Conservation (phyloP, 768 basidiomycete species). For the Leccinum variicolor region DNA sequence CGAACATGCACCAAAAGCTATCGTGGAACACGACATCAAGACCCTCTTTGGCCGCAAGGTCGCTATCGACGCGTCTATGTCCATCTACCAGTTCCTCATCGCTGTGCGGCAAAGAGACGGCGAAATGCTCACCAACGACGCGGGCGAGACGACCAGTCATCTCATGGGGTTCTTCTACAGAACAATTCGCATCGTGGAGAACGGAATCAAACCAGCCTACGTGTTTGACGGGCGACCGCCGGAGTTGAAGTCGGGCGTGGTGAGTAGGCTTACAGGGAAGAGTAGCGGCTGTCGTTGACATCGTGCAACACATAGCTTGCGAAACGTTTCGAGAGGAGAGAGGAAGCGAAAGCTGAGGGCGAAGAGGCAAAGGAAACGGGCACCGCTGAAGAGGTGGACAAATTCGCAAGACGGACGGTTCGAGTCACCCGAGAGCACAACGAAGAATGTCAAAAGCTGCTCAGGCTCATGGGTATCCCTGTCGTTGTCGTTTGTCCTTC, state of each 20-base stretch:
- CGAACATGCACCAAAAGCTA: slow-evolving; percentile 85
- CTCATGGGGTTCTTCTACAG: slow-evolving; percentile 99
- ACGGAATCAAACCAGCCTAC: slow-evolving; percentile 97
- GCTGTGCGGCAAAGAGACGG: slow-evolving; percentile 96
- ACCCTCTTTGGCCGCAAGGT: slow-evolving; percentile 98
- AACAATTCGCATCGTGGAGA: slow-evolving; percentile 96
- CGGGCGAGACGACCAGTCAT: slow-evolving; percentile 97
- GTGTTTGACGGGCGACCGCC: slow-evolving; percentile 99
- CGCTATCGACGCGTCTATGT: slow-evolving; percentile 98
- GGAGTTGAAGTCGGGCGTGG: slow-evolving; percentile 94
- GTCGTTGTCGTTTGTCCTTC: slow-evolving; percentile 71
- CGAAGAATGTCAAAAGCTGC: slow-evolving; percentile 85
- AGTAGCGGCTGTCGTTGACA: background rate
- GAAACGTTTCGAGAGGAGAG: slow-evolving; percentile 88
- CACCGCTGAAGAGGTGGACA: slow-evolving; percentile 91
- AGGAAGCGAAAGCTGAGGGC: slow-evolving; percentile 91
- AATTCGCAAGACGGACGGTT: slow-evolving; percentile 85
- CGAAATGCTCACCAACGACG: slow-evolving; percentile 95
- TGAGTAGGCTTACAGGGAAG: slow-evolving; percentile 42
- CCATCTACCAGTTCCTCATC: slow-evolving; percentile 96
- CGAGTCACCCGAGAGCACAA: slow-evolving; percentile 96
- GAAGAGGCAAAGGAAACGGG: slow-evolving; percentile 97
- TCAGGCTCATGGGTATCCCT: slow-evolving; percentile 95
- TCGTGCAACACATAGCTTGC: slow-evolving; percentile 59
- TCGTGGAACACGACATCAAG: slow-evolving; percentile 92